Base-by-base conservation (phyloP, 73 alveolate genomes). In the Stentor roeselii region DNA sequence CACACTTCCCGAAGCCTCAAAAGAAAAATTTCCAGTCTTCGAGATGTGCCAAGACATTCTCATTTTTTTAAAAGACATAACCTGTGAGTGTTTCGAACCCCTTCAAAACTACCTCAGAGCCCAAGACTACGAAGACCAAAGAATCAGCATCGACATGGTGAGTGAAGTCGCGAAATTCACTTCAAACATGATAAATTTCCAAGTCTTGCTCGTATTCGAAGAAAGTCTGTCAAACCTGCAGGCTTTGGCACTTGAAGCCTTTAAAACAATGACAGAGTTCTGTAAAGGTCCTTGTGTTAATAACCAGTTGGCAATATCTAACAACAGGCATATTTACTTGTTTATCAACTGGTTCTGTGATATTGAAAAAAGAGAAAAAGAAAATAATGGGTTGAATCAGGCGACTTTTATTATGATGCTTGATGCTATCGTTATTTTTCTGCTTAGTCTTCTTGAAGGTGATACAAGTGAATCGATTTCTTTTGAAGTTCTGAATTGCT, bases 231-330 rank as follows among this genome's bases (percentile, higher is more conserved):
- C 6, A 6, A 50, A 11, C 21, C 30, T 50, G 6, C 67, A 50
- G 21, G 30, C 6, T 11, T 21, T 59, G 89, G 92, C 83, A 88
- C 84, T 87, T 90, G 93, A 83, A 87, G 91, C 75, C 87, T 82
- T 94, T 61, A 96, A 93, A 75, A 86, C 95, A 60, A 82, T 94
- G 74, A 94, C 93, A 61, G 97, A 92, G 83, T 82, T 92, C 84
- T 78, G 93, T 59, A 95, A 94, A 90, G 98, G 98, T 0, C 98
- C 98, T 34, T 94, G 98, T 84, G 87, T 87, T 82, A 97, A 90
- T 59, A 92, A 92, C 75, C 95, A 94, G 90, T 42, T 84, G 27
- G 86, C 90, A 15, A 75, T 90, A 60, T 91, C 90, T 27, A 86
- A 87, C 75, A 89, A 94, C 39, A 92, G 92, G 86, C 90, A 82